Evolutionary conservation across 2,329 filamentous ascomycete species (phyloP), one percentile per base, ranked within the genome.

Genomic region (Paecilomyces dactylethromorphus): DNA sequence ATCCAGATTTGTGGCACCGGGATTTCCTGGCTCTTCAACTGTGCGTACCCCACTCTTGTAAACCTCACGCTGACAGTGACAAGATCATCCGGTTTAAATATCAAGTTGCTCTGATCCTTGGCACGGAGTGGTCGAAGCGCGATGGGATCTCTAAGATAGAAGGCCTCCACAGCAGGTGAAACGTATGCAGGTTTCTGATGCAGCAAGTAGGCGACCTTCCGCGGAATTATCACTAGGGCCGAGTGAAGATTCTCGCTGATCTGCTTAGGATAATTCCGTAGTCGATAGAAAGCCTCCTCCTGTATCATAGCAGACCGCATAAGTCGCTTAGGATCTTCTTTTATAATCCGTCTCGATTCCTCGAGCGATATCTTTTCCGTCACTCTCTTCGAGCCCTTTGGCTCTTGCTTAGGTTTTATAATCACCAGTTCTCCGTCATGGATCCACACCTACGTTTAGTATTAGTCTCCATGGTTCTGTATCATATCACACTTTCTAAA

Each of bases 1-100:
- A 75, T 72, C 79, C 83, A 87, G 3, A 80, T 78, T 2, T 86
- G 86, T 0, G 89, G 81, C 0, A 85, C 78, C 55, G 78, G 77
- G 66, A 97, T 97, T 24, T 88, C 84, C 71, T 99, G 94, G 15
- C 90, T 92, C 60, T 88, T 89, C 7, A 99, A 76, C 71, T 99
- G 94, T 4, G 95, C 94, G 70, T 90, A 99, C 2, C 96, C 85
- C 0, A 96, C 87, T 71, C 87, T 91, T 3, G 92, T 96, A 71
- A 97, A 97, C 52, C 84, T 87, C 31, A 90, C 84, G 66, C 90
- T 92, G 29, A 91, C 79, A 0, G 85, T 87, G 10, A 97, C 88
- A 45, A 96, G 83, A 69, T 97, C 93, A 53, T 82, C 75, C 0
- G 92, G 92, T 2, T 86, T 82, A 66, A 99, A 96, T 1, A 74